Evolutionary conservation across 176 grass and related monocot species (phyloP), one percentile per base, ranked within the genome.

Genomic region (Oryza glumipatula): DNA sequence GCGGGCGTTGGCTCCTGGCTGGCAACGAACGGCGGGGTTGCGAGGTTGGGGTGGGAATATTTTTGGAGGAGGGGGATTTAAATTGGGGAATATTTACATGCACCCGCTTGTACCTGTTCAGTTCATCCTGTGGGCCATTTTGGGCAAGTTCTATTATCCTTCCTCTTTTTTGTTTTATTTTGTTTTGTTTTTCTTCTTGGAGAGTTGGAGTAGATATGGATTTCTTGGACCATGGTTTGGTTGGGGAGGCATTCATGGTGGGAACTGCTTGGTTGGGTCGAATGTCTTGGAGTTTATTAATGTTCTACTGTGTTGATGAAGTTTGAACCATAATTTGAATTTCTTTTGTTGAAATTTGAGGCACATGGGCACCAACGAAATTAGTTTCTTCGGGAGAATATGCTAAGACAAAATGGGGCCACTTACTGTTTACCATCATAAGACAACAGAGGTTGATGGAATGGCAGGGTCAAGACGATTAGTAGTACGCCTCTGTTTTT

Each of bases 1-100:
- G 58, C 58, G 58, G 58, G 2, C 21, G 58, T 78, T 79, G 36
- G 60, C 67, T 86, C 78, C 80, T 83, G 84, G 80, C 17, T 87
- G 69, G 69, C 89, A 82, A 68, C 70, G 61, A 86, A 73, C 58
- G 26, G 58, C 24, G 87, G 58, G 43, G 23, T 65, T 28, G 81
- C 19, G 70, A 68, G 21, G 15, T 61, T 58, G 76, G 66, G 84
- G 1, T 21, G 54, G 54, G 13, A 22, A 70, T 83, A 64, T 83
- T 83, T 52, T 30, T 30, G 28, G 28, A 30, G 23, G 54, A 58
- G 17, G 54, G 17, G 54, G 54, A 58, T 21, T 58, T 58, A 21
- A 58, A 58, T 21, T 21, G 54, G 54, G 54, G 54, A 17, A 58
- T 21, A 21, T 21, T 58, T 58, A 58, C 84, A 79, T 15, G 21